Evolutionary conservation across 306 rosid genomes (phyloP).

Genomic region (Cercis canadensis): DNA sequence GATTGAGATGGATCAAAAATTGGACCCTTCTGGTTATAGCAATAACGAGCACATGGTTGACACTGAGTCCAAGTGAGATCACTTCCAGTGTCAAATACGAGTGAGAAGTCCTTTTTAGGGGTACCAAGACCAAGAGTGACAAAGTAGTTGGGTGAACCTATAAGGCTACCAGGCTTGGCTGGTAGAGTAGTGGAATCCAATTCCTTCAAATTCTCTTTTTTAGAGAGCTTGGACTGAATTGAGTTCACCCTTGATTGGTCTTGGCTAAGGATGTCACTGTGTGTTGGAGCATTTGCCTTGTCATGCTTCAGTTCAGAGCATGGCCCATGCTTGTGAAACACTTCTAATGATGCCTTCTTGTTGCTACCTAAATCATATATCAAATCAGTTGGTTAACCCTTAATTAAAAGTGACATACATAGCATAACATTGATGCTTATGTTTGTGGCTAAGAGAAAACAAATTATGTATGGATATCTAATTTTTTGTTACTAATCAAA

Average conservation of each 20-base stretch:
- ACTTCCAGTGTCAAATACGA: slow-evolving; percentile 72
- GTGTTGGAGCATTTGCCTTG: slow-evolving; percentile 7
- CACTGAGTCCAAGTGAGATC: slow-evolving; percentile 89
- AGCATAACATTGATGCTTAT: too few species aligned
- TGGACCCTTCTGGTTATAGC: slow-evolving; percentile 61
- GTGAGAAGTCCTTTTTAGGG: slow-evolving; percentile 59
- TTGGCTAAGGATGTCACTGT: slow-evolving; percentile 41
- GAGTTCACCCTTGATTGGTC: slow-evolving; percentile 53
- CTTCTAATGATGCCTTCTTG: slow-evolving; percentile 45
- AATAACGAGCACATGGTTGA: slow-evolving; percentile 53
- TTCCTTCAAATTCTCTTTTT: neutral
- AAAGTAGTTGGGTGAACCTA: slow-evolving; percentile 65
- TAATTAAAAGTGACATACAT: too few species aligned
- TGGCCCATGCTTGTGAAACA: slow-evolving; percentile 66
- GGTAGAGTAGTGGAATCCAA: slow-evolving; percentile 45
- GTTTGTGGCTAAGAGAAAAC: too few species aligned
- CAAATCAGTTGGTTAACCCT: too few species aligned
- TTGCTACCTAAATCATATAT: slow-evolving; percentile 37
- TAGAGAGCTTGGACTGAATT: slow-evolving; percentile 42
- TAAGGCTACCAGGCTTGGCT: slow-evolving; percentile 51
- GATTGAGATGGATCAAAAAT: slow-evolving; percentile 57
- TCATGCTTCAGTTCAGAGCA: slow-evolving; percentile 42
- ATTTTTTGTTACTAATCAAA: too few species aligned
- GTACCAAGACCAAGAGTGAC: slow-evolving; percentile 71
- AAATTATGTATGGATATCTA: too few species aligned